Evolutionary conservation across 306 rosid species (phyloP).

Genomic region (Ziziphus jujuba): DNA sequence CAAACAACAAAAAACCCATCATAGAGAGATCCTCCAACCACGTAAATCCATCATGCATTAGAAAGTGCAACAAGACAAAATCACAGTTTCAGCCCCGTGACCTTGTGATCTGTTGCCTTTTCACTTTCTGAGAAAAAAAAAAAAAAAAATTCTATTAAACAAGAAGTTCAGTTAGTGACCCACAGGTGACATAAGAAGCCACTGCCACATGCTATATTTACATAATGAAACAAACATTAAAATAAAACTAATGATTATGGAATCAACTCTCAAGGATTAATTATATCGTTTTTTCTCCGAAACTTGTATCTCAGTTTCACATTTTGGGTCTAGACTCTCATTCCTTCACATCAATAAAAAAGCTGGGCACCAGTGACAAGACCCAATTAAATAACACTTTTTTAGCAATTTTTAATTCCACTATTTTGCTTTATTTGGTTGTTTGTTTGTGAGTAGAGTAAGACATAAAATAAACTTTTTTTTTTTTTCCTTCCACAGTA

Average conservation of each 20-base stretch:
- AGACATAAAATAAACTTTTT: neutral
- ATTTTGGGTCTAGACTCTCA: neutral
- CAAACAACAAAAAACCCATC: conserved; percentile 30
- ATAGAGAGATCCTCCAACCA: conserved; percentile 18
- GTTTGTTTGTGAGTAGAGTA: no score
- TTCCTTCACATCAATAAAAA: no score
- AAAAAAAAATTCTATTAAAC: neutral
- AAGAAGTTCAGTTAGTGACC: conserved; percentile 17
- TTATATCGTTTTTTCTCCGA: neutral
- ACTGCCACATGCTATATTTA: neutral
- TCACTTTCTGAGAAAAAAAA: neutral
- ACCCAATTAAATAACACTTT: no score
- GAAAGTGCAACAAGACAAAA: conserved; percentile 51
- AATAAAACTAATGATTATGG: neutral
- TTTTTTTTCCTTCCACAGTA: neutral
- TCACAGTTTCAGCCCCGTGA: conserved; percentile 68
- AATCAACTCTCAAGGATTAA: neutral
- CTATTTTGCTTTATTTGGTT: no score
- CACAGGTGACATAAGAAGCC: conserved; percentile 4
- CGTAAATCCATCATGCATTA: conserved; percentile 19
- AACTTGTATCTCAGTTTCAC: neutral
- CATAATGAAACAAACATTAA: neutral
- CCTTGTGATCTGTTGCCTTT: conserved; percentile 1
- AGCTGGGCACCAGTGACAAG: no score
- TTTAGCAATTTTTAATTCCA: no score